phyloP scores from a whole-genome alignment of 768 basidiomycete species.

The Trametes cinnabarina region DNA sequence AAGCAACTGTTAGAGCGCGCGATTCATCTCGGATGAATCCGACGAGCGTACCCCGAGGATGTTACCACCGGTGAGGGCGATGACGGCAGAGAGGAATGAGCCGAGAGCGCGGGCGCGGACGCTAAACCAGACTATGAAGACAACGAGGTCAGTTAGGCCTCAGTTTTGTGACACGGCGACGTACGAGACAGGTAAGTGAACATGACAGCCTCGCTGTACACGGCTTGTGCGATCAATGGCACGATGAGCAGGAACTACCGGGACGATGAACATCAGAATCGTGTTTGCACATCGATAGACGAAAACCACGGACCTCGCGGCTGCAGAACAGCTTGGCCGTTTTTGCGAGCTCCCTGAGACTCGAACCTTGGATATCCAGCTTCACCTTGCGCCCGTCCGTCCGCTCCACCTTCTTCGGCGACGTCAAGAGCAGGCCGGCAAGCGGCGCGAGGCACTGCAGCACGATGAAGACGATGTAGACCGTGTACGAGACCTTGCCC shows the following conservation, averaged over 20 bases:
- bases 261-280: not conserved
- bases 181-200: slow-evolving; percentile 8
- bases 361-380: slow-evolving; percentile 8
- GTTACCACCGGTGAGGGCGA: slow-evolving; percentile 8
- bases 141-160: not conserved
- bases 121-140: slow-evolving; percentile 3
- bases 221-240: slow-evolving; percentile 5
- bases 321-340: slow-evolving; percentile 8
- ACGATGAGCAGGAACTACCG: slow-evolving; percentile 8
- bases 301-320: not conserved
- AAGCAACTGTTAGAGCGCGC: too few species aligned
- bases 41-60: not conserved
- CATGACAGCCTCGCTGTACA: slow-evolving; percentile 9
- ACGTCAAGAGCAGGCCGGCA: slow-evolving; percentile 8
- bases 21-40: too few species aligned
- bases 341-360: not conserved
- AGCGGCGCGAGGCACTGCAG: slow-evolving; percentile 8
- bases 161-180: not conserved
- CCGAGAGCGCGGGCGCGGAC: slow-evolving; percentile 10
- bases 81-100: slow-evolving; percentile 4
- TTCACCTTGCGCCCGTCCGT: slow-evolving; percentile 6
- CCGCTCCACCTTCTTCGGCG: slow-evolving; percentile 8
- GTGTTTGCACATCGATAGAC: too few species aligned
- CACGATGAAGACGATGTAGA: slow-evolving; percentile 10
- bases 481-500: slow-evolving; percentile 15